A percentile compares a stretch with the other conserved stretches of the same genome.
These are phyloP conservation scores for Laguncularia racemosa DNA, from an alignment of 345 rosid genomes.

Conservation along the genomic window DNA sequence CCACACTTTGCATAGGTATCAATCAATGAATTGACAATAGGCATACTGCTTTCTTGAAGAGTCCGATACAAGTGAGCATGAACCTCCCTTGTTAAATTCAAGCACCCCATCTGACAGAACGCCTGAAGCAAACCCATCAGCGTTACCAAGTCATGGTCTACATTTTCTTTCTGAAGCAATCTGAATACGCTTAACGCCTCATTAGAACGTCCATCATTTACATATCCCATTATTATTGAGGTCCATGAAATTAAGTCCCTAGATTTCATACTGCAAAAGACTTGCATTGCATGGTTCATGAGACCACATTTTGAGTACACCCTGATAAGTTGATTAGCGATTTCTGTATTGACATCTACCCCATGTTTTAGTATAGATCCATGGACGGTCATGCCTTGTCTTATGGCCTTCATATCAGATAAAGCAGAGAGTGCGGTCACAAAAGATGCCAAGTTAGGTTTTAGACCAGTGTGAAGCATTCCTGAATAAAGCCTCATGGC, in stretches of 20 bases:
- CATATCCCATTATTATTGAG: conserved; percentile 20
- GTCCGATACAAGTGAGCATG: no score
- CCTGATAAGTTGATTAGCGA: conserved; percentile 21
- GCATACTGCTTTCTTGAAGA: not conserved
- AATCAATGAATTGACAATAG: conserved; percentile 22
- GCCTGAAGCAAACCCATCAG: no score
- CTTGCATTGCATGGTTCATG: conserved; percentile 12
- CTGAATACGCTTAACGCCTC: no score
- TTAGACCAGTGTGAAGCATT: conserved; percentile 16
- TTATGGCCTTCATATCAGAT: conserved; percentile 16
- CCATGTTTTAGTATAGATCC: conserved; percentile 19
- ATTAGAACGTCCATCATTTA: no score
- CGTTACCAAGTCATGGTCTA: no score
- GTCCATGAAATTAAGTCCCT: conserved; percentile 29
- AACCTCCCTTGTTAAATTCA: no score
- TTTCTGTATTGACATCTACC: conserved; percentile 10
- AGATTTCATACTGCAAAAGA: conserved; percentile 15
- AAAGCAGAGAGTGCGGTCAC: conserved; percentile 21
- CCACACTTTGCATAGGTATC: conserved; percentile 27
- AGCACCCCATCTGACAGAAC: no score
- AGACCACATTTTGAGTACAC: conserved; percentile 22
- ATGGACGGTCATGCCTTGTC: conserved; percentile 22
- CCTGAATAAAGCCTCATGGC: conserved; percentile 15
- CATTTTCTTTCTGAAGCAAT: no score
- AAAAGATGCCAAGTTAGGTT: conserved; percentile 19